These are phyloP conservation scores for Phytopythium vexans DNA, from an alignment of 352 stramenopile species.

Conservation along the genomic window DNA sequence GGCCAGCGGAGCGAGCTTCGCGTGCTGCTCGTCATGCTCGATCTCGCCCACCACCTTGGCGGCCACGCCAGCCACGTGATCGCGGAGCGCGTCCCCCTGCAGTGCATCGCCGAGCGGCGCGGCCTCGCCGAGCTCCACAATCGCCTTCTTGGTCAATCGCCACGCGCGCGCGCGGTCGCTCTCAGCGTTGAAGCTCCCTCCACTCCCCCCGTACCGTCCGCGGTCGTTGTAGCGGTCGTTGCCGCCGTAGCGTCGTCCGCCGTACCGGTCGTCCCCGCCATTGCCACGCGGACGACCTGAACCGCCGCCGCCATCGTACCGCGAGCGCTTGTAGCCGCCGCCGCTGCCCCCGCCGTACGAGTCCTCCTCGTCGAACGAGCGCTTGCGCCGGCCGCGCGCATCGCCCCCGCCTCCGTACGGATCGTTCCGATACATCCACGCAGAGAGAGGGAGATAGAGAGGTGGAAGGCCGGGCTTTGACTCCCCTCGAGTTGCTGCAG, in stretches of 20 bases:
- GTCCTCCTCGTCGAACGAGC: constrained; percentile 56
- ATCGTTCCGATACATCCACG: constrained; percentile 12
- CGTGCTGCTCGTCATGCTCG: constrained; percentile 42
- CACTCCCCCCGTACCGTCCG: constrained; percentile 14
- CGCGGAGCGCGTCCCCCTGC: constrained; percentile 25
- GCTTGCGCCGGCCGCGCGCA: constrained; percentile 41
- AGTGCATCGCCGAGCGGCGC: constrained; percentile 27
- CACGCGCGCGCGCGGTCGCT: constrained; percentile 66
- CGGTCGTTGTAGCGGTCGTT: constrained; percentile 27
- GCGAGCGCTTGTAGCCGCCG: constrained; percentile 58
- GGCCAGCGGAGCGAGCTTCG: constrained; percentile 57
- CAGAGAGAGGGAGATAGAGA: background rate
- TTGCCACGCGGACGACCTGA: background rate
- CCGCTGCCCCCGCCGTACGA: constrained; percentile 21
- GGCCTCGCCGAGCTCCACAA: constrained; percentile 66
- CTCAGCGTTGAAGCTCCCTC: constrained; percentile 21
- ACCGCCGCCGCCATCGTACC: constrained; percentile 31
- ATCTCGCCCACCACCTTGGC: constrained; percentile 48
- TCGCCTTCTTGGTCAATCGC: constrained; percentile 69
- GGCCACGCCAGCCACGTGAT: constrained; percentile 42
- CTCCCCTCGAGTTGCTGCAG: background rate
- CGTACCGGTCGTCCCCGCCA: constrained; percentile 29
- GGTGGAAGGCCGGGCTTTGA: background rate
- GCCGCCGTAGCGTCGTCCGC: constrained; percentile 10
- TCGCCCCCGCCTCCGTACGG: constrained; percentile 16